Evolutionary conservation across 2,329 filamentous ascomycete species (phyloP), one percentile per base, ranked within the genome.

Genomic region (Kalmusia sp.): DNA sequence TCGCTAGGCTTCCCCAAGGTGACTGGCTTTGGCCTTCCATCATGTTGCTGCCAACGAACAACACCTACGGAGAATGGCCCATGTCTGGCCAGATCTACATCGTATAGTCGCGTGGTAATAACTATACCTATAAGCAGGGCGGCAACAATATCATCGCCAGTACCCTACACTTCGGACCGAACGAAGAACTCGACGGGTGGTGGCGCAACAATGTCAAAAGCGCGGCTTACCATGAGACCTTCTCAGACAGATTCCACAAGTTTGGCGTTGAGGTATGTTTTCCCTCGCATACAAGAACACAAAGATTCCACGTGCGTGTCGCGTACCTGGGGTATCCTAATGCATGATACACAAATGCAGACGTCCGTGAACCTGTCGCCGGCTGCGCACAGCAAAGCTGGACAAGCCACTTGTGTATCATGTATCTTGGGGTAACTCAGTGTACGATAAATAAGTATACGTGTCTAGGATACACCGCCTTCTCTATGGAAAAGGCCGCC

Each of bases 21-120:
- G 91, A 95, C 76, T 95, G 91, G 91, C 82, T 96, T 9, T 95
- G 91, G 91, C 91, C 91, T 2, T 90, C 90, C n/a, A 93, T 96
- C 66, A 93, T 90, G 89, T 90, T 96, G 89, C 80, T 95, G 79
- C 91, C 91, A 1, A 85, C 85, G 40, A 80, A 87, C 37, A 81
- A 86, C 49, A 86, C 79, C 0, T 96, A 95, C 70, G 91, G 91
- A 1, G 65, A 81, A 1, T 96, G 91, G 91, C 91, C 91, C 1
- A 76, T 79, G 6, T 92, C 89, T 7, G 91, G 91, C 39, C 91
- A 95, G 75, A 95, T 96, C 46, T 91, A 96, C 70, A 90, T 96
- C 49, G 79, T 86, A 67, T 90, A 95, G 75, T 87, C 86, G 24
- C 89, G 91, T 51, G 91, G 91, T 54, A 96, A 96, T 79, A 91